Base-by-base conservation (phyloP, 352 stramenopile species). In the Phytophthora quininea region DNA sequence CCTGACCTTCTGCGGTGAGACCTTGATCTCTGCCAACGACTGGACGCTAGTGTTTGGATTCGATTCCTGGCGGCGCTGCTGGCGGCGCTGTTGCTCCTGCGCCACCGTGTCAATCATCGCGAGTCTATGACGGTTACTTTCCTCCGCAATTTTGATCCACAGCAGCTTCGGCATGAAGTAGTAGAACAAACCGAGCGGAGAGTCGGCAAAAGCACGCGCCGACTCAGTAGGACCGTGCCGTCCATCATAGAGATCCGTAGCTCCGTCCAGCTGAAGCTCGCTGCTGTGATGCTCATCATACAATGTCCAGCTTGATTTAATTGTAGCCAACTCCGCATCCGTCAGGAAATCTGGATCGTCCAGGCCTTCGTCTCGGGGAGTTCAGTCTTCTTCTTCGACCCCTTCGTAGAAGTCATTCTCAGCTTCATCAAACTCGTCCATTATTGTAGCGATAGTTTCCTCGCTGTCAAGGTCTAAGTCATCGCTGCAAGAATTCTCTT, bases 81-180 rank as follows among this genome's bases (percentile, higher is more conserved):
- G 37, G 0, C 45, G n/a, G 6, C 9, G 31, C 32, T 40, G 15
- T 48, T 38, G 46, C 37, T 64, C 10, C 3, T 12, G 8, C 10
- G 56, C 46, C 4, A 63, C 35, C 1, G 56, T 9, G 24, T 40
- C 33, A 42, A 64, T 45, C 35, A n/a, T 48, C 2, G 46, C 9
- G 57, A 37, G 12, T 57, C 57, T 8, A 46, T 35, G 38, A 24
- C 47, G n/a, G 51, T 64, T 14, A 57, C 40, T n/a, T 2, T 1
- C 57, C 46, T 54, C 47, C 56, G 32, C 6, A 56, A 24, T 4
- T 64, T 64, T 14, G n/a, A n/a, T n/a, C n/a, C n/a, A n/a, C n/a
- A n/a, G n/a, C n/a, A n/a, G n/a, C n/a, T n/a, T n/a, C n/a, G 47
- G 47, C 35, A 64, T 27, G 46, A 57, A 24, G 10, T 40, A 40